Evolutionary conservation across 2,329 filamentous ascomycete genomes (phyloP).

Genomic region (Scedosporium aurantiacum): DNA sequence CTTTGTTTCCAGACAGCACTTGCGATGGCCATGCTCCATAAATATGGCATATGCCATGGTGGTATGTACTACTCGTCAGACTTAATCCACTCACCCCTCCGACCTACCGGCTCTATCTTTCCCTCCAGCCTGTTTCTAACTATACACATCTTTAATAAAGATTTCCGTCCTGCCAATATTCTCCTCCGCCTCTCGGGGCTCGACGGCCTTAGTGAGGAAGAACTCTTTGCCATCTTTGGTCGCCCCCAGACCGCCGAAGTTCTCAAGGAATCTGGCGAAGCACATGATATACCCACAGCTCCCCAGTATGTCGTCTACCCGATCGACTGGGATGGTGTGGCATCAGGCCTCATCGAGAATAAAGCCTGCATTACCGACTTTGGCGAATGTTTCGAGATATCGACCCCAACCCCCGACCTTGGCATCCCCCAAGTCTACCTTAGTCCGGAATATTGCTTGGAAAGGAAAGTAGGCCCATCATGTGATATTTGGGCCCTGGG

Average conservation of each 20-base stretch:
- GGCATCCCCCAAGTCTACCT: not conserved
- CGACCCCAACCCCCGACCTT: not conserved
- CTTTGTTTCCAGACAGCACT: slow-evolving; percentile 13
- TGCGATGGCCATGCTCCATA: slow-evolving; percentile 16
- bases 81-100: not conserved
- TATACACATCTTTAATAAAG: slow-evolving; percentile 8
- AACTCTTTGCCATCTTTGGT: slow-evolving; percentile 7
- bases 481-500: not conserved
- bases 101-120: not conserved
- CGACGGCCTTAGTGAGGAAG: slow-evolving; percentile 14
- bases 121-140: too few species aligned
- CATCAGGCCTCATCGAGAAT: not conserved
- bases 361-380: not conserved
- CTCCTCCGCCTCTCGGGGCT: slow-evolving; percentile 13
- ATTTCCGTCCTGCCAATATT: slow-evolving; percentile 19
- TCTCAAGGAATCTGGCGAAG: slow-evolving; percentile 5
- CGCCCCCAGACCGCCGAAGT: not conserved
- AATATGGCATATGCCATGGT: slow-evolving; percentile 19
- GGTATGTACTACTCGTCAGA: slow-evolving; percentile 12
- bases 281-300: slow-evolving; percentile 9
- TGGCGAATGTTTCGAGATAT: not conserved
- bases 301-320: slow-evolving; percentile 16
- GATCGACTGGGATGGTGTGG: not conserved
- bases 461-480: not conserved
- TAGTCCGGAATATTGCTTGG: not conserved